Evolutionary conservation across 2,329 filamentous ascomycete genomes (phyloP), one percentile per base, ranked within the genome.

Genomic region (Pestalotiopsis sp.): DNA sequence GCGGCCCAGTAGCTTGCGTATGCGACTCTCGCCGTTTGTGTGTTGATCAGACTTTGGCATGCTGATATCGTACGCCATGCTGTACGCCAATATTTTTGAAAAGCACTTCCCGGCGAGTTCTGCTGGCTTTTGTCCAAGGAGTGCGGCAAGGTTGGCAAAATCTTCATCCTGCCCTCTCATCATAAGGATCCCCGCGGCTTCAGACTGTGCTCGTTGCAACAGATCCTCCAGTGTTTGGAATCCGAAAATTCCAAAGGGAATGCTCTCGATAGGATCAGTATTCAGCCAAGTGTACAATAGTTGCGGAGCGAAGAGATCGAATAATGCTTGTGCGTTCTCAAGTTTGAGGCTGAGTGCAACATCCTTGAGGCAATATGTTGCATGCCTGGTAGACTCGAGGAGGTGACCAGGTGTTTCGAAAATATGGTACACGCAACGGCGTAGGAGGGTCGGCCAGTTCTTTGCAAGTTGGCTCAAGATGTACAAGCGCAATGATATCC

Each of bases 231-330:
- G 84, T 17, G 81, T 88, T 1, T 79, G 68, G 75, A 97, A 99
- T 1, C 90, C 91, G 77, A 99, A 99, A 1, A 96, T 92, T n/a
- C 85, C 82, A 75, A 88, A 97, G 0, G 96, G 95, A 62, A 99
- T 92, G 3, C 88, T 84, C n/a, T 86, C 83, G 7, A 97, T 82
- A 1, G 82, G 80, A 68, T 91, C 87, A 0, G 81, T 81, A 70
- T 93, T 89, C 3, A 97, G 87, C 95, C 94, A 99, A 0, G 94
- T 97, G 76, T 93, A 97, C 3, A 98, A 82, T 6, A 99, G 84
- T 75, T 99, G 96, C 2, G 94, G 90, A 6, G 93, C 90, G 75
- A 98, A 99, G 0, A 98, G 83, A 5, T 84, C 83, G 75, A 99
- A 98, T 1, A 99, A 81, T 40, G 91, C 86, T 72, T 85, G 88